Evolutionary conservation across 257 asterid species (phyloP), one percentile per base, ranked within the genome.

Genomic region (Verbena officinalis): DNA sequence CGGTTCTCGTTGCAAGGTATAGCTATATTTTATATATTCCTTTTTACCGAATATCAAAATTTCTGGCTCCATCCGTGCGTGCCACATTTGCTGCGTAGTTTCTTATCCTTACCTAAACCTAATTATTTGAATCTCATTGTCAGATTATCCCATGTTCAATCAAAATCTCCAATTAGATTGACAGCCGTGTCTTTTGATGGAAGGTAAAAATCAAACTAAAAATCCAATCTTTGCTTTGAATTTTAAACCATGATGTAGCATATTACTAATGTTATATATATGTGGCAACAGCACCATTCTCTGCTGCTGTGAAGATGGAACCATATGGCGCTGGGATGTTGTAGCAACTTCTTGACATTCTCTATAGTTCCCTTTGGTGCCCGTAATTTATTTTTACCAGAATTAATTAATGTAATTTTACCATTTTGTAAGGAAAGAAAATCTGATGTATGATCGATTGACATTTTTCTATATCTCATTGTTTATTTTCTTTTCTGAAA

Each of bases 281-380:
- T 73, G 23, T 68, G 45, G 63, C 58, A 27, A 62, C 89, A 93
- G 99, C 77, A 90, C 94, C 58, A 86, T 93, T 73, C 95, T 94
- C 59, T 74, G 95, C 82, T 88, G 97, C 89, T 94, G 99, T 62
- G 99, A 94, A 60, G 99, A 90, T 67, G 99, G 97, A 62, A 94
- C 96, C 2, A 90, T 94, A 71, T 94, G 99, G 99, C 90, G 99
- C 57, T 90, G 99, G 99, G 97, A 94, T 59, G 90, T 86, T 36
- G 92, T 86, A 11, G 84, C 95, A 40, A 82, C 83, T 71, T 80
- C 90, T 36, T 83, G 83, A 78, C 59, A 54, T 45, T 55, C 57
- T 16, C 33, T 2, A 27, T n/a, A n/a, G n/a, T n/a, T n/a, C n/a
- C n/a, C n/a, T n/a, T n/a, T n/a, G n/a, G n/a, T n/a, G n/a, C n/a